Base-by-base conservation (phyloP, 768 basidiomycete genomes). In the Mycena leptocephala region DNA sequence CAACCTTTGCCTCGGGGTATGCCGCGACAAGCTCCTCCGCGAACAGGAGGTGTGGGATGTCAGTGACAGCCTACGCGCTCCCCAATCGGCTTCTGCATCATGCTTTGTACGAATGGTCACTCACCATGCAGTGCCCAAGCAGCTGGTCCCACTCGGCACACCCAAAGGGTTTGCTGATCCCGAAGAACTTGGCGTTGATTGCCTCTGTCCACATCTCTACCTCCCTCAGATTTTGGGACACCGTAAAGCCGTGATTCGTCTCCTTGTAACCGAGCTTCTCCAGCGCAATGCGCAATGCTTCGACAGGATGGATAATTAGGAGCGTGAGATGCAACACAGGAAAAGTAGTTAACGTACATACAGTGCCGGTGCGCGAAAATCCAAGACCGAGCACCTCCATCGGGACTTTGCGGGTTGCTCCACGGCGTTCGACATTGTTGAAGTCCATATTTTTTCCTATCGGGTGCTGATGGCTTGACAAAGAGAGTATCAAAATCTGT, bases 61-160 rank as follows among this genome's bases (percentile, higher is more conserved):
- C 72, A 5, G 72, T 67, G 18, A 74, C 64, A n/a, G 72, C 72
- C 72, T 74, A 41, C 41, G 24, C 37, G 61, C 37, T 62, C 35
- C 61, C 61, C 33, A 62, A 62, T 62, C 39, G 41, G n/a, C 18
- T 62, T 62, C 37, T n/a, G 14, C 61, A 41, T 62, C 61, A 22
- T 30, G 48, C 22, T 51, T 32, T 14, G 20, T n/a, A 39, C 41
- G 24, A 46, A 11, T 35, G 20, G 61, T 22, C 56, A 22, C 72
- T 39, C 64, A 67, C 72, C 65, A 48, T 46, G 48, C 65, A 74
- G 58, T 67, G 64, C 22, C 64, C 64, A 11, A 74, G 56, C 13
- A 74, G 33, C 35, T 55, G 53, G 58, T 74, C 72, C 72, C 72
- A 74, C 9, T 74, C 72, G 20, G 63, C 72, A 14, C 30, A 55